Base-by-base conservation (phyloP, 2,329 filamentous ascomycete genomes). In the Knufia fluminis region DNA sequence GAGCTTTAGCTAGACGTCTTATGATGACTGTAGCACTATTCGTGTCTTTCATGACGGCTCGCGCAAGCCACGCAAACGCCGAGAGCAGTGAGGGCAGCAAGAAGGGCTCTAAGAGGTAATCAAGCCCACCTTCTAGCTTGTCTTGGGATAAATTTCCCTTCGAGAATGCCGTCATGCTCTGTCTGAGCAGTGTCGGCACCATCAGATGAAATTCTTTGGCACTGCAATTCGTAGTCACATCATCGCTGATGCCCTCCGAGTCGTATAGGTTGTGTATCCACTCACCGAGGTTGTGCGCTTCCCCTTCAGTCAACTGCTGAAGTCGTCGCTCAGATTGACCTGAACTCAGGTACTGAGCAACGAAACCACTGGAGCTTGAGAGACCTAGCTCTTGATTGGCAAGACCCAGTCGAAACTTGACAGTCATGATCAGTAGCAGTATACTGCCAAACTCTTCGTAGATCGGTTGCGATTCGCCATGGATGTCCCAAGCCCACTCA, bases 401-500 rank as follows among this genome's bases (percentile, higher is more conserved):
- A 39, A 82, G 60, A 45, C 74, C 70, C 54, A 80, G 80, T 39
- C 79, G 77, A 58, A 79, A 71, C 24, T 77, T 72, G 50, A 78
- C 74, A 0, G 75, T 73, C 35, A 80, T 65, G 3, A 80, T 68
- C 33, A 83, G 67, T 1, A 83, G 67, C 10, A 83, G 64, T 19
- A 82, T 73, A 12, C 77, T 76, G 1, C 78, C 77, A 52, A 82
- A 83, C 55, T 83, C 80, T 55, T 83, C 79, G 54, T 83, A 83
- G 2, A 81, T 72, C 0, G 79, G 79, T 57, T 82, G 79, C 47
- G 77, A 78, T 57, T 83, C 79, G 40, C 72, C 75, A 63, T 82
- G 78, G 49, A 82, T 79, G 54, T 79, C 79, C 64, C 79, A 80
- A 36, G 71, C 71, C 80, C 79, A 83, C n/a, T 75, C 71, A 56